phyloP scores from a whole-genome alignment of 164 flowering plant species.

The Annona cherimola region DNA sequence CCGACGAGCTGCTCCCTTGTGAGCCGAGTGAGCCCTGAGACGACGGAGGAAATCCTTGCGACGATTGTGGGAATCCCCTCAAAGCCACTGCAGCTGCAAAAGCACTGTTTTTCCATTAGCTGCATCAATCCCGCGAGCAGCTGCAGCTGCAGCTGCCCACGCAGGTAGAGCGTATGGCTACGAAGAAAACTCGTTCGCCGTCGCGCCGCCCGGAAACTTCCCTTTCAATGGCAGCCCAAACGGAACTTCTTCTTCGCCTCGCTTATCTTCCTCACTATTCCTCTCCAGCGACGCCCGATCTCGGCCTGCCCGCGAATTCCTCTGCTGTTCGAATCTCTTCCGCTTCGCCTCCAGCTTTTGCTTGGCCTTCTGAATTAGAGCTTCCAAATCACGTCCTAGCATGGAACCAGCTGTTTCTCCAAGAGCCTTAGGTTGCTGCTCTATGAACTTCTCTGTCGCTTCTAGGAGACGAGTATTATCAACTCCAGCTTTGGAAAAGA shows the following conservation, averaged over 20 bases:
- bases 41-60: too few relatives aligned
- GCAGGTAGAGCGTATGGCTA: too few relatives aligned
- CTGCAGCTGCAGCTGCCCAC: too few relatives aligned
- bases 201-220: conserved; percentile 9
- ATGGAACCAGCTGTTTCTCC: conserved; percentile 88
- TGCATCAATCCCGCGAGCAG: conserved; percentile 8
- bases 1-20: conserved; percentile 52
- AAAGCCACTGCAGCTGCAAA: conserved; percentile 6
- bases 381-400: conserved; percentile 93
- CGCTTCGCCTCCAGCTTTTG: conserved; percentile 81
- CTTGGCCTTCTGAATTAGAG: conserved; percentile 76
- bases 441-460: conserved; percentile 81
- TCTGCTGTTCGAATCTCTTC: conserved; percentile 58
- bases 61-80: conserved; percentile 13
- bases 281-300: conserved; percentile 13
- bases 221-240: conserved; percentile 19
- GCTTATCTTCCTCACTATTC: conserved; percentile 16
- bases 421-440: conserved; percentile 90
- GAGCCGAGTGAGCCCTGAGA: conserved; percentile 50
- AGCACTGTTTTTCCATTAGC: conserved; percentile 17
- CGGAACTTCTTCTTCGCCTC: conserved; percentile 26
- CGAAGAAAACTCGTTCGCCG: conserved; percentile 13
- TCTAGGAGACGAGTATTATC: conserved; percentile 87
- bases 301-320: conserved; percentile 1
- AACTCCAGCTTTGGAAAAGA: conserved; percentile 81